Evolutionary conservation across 140 eudicot species (phyloP).

Genomic region (Artemisia princeps): DNA sequence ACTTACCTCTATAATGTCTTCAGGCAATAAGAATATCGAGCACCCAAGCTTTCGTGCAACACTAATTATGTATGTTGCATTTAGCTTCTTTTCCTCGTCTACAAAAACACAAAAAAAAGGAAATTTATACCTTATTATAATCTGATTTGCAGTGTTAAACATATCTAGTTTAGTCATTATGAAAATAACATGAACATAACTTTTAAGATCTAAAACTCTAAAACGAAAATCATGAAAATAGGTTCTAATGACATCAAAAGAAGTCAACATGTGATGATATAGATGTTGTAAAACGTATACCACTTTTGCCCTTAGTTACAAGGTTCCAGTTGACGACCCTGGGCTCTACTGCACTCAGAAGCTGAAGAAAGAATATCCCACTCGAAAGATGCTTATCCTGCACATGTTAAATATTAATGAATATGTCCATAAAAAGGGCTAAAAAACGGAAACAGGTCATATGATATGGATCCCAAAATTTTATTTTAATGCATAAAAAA

Average conservation of each 20-base stretch:
- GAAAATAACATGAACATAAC: no score
- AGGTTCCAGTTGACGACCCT: slow-evolving; percentile 95
- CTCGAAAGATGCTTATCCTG: slow-evolving; percentile 78
- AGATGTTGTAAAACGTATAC: slow-evolving; percentile 28
- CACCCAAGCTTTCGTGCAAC: slow-evolving; percentile 98
- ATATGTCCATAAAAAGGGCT: no score
- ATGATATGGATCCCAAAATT: no score
- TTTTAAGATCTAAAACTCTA: no score
- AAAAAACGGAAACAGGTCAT: no score
- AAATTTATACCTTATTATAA: neutral
- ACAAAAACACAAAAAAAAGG: slow-evolving; percentile 2
- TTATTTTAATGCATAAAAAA: neutral
- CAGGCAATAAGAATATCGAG: slow-evolving; percentile 82
- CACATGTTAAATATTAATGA: no score
- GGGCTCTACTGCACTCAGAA: slow-evolving; percentile 84
- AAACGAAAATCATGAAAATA: neutral
- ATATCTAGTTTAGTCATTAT: no score
- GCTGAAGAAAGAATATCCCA: slow-evolving; percentile 91
- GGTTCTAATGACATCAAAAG: neutral
- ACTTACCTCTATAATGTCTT: slow-evolving; percentile 86
- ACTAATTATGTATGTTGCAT: slow-evolving; percentile 90
- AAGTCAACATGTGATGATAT: neutral
- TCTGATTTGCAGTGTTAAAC: neutral
- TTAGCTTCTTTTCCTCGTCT: slow-evolving; percentile 91
- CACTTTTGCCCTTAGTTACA: slow-evolving; percentile 84